Conservation (phyloP, 2,329 filamentous ascomycete genomes). For the Neocatenulostroma microsporum region DNA sequence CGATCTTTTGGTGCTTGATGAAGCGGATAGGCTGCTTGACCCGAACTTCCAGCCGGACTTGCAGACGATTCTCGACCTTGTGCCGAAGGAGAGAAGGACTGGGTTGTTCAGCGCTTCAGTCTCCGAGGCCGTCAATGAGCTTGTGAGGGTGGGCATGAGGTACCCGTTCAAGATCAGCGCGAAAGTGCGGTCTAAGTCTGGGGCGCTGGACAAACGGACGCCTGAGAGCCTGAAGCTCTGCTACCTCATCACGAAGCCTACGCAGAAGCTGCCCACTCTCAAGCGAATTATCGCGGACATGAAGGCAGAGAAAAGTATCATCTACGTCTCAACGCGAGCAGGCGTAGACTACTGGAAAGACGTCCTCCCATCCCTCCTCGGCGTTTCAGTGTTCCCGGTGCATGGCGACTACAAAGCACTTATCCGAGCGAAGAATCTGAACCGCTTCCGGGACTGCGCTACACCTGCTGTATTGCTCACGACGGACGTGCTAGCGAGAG, state of each 20-base stretch:
- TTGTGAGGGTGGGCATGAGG: constrained; percentile 81
- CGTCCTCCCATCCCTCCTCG: constrained; percentile 63
- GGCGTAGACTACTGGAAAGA: constrained; percentile 91
- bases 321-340: constrained; percentile 90
- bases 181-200: constrained; percentile 70
- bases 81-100: constrained; percentile 89
- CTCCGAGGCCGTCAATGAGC: constrained; percentile 88
- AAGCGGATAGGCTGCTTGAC: constrained; percentile 87
- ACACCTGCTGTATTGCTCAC: constrained; percentile 77
- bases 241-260: constrained; percentile 67
- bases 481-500: constrained; percentile 84
- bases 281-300: constrained; percentile 57
- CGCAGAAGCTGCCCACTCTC: constrained; percentile 71
- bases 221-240: constrained; percentile 90
- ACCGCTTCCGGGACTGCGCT: constrained; percentile 65
- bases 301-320: constrained; percentile 70
- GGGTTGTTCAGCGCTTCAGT: constrained; percentile 92
- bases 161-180: constrained; percentile 95
- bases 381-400: constrained; percentile 66
- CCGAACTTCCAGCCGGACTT: constrained; percentile 89
- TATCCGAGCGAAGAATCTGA: constrained; percentile 81
- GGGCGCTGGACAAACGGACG: constrained; percentile 74
- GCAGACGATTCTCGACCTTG: constrained; percentile 69
- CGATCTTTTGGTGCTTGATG: constrained; percentile 85
- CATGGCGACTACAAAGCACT: constrained; percentile 89